A percentile compares a stretch with the other conserved stretches of the same genome.
Conservation (phyloP, 2,329 filamentous ascomycete species). For the Aspergillus sp. region DNA sequence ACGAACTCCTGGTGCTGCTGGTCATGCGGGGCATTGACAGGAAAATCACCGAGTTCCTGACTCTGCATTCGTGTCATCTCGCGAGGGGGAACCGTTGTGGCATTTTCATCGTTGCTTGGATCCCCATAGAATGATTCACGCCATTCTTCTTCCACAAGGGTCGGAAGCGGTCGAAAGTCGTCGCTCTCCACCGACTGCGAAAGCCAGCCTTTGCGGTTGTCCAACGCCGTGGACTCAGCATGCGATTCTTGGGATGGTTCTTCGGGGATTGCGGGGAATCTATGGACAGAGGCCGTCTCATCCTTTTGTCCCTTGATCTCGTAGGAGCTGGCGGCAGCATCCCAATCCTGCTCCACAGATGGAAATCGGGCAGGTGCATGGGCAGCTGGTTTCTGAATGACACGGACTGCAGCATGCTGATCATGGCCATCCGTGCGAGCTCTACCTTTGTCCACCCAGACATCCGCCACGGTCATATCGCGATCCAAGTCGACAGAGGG, state of each 20-base stretch:
- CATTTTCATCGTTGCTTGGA: slow-evolving; percentile 1
- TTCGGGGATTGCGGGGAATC: slow-evolving; percentile 2
- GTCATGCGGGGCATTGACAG: slow-evolving; percentile 4
- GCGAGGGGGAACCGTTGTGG: slow-evolving; percentile 4
- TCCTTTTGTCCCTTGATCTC: slow-evolving; percentile 10
- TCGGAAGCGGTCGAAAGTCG: too few species aligned
- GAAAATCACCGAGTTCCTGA: slow-evolving; percentile 19
- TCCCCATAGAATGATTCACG: background rate
- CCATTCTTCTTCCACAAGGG: slow-evolving; percentile 12
- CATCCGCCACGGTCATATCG: slow-evolving; percentile 27
- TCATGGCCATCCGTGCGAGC: slow-evolving; percentile 25
- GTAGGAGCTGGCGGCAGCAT: slow-evolving; percentile 14
- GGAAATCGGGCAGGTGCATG: slow-evolving; percentile 19
- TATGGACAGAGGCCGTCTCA: slow-evolving; percentile 7
- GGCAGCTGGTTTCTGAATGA: slow-evolving; percentile 22
- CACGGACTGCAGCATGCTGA: slow-evolving; percentile 25
- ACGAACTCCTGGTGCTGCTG: background rate
- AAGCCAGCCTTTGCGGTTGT: too few species aligned
- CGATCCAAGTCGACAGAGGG: slow-evolving; percentile 22
- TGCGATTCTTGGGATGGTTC: too few species aligned
- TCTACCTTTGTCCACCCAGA: slow-evolving; percentile 30
- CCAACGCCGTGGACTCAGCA: too few species aligned
- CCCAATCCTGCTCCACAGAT: slow-evolving; percentile 30
- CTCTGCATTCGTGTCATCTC: slow-evolving; percentile 15
- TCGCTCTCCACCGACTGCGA: too few species aligned